Conservation (phyloP, 345 rosid genomes). For the Aquilaria sinensis region DNA sequence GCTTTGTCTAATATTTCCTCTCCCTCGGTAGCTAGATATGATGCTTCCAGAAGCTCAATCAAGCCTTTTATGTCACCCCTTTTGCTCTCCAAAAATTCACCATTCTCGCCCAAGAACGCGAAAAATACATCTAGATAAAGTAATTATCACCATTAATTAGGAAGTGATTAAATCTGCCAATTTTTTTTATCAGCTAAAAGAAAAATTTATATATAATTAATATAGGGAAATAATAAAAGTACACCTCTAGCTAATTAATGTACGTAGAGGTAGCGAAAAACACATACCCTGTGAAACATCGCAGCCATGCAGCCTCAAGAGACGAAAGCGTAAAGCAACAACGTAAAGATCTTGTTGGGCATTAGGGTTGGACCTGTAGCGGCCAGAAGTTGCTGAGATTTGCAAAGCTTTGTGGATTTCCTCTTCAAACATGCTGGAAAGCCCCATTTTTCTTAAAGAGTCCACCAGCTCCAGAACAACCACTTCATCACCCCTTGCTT, state of each 20-base stretch:
- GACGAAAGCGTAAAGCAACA: slow-evolving; percentile 33
- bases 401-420: slow-evolving; percentile 28
- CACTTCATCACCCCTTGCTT: slow-evolving; percentile 11
- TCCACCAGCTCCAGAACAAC: slow-evolving; percentile 34
- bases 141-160: no score
- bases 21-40: slow-evolving; percentile 27
- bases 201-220: no score
- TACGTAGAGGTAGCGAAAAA: background rate
- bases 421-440: slow-evolving; percentile 23
- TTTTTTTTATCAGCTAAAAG: no score
- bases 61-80: slow-evolving; percentile 20
- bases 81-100: slow-evolving; percentile 12
- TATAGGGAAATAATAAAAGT: no score
- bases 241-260: no score
- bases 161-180: no score
- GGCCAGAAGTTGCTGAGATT: background rate
- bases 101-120: slow-evolving; percentile 22
- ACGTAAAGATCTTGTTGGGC: slow-evolving; percentile 20
- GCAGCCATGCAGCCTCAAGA: slow-evolving; percentile 38
- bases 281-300: slow-evolving; percentile 36
- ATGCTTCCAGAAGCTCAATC: slow-evolving; percentile 41
- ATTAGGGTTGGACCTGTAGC: background rate
- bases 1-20: slow-evolving; percentile 31
- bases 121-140: slow-evolving; percentile 25
- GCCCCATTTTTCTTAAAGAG: slow-evolving; percentile 28